Base-by-base conservation (phyloP, 1,284 basidiomycete genomes). In the Ganoderma lingzhi region DNA sequence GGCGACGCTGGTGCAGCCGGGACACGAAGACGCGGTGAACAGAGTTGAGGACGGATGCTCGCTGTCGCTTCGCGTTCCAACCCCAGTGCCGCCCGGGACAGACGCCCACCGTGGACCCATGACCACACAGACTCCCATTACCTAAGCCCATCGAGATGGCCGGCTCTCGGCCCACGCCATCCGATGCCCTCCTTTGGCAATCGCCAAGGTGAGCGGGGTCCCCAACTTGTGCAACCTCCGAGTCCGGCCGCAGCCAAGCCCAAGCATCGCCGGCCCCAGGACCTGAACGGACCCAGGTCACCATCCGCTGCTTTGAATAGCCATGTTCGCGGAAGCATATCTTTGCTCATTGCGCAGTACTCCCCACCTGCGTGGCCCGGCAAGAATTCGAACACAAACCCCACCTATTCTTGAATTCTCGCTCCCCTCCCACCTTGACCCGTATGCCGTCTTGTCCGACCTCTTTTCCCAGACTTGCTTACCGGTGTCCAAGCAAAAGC, bases 1-100 rank as follows among this genome's bases (percentile, higher is more conserved):
- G 59, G 78, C 74, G 64, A 68, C 67, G 62, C 19, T 59, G 44
- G 6, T 10, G 59, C 42, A 65, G 63, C 58, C 62, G 41, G 55
- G 44, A 65, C 56, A 51, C 56, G 45, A 32, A 59, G 45, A 42
- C 59, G 42, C 59, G 59, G 41, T 39, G 39, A 41, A 23, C n/a
- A 39, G 39, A 42, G 37, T 28, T 23, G n/a, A 23, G 41, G 39
- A 28, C 23, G n/a, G 48, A 61, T 23, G 59, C 32, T 35, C 14
- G 30, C 28, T 10, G 35, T 60, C 39, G 59, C 39, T 61, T 42
- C 64, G 58, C 59, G 51, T 10, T 59, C 48, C 48, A 51, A 51
- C 48, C 48, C 23, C 48, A 51, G 23, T 23, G 62, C 63, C 44
- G 19, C 60, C 41, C 62, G n/a, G 2, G 17, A 15, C 15, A 63